Conservation (phyloP, 2,329 filamentous ascomycete genomes). For the Calcarisporium arbuscula region DNA sequence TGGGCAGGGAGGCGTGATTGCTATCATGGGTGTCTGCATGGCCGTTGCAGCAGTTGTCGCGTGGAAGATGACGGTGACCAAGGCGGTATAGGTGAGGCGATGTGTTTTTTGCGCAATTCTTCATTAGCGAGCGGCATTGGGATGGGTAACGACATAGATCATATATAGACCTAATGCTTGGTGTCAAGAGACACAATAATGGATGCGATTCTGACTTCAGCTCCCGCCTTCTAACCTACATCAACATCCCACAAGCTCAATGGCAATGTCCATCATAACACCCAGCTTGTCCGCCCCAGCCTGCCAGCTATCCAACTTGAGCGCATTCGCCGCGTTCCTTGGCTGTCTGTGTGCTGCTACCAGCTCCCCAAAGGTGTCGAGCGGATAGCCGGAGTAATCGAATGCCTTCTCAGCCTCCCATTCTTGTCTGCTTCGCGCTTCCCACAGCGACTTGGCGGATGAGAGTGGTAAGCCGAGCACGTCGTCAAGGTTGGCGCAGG, state of each 20-base stretch:
- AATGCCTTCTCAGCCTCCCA: conserved; percentile 17
- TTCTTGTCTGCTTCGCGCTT: conserved; percentile 17
- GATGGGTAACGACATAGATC: too few relatives aligned
- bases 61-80: too few relatives aligned
- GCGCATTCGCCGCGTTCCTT: background rate
- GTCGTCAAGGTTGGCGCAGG: conserved; percentile 3
- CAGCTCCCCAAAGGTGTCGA: conserved; percentile 15
- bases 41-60: too few relatives aligned
- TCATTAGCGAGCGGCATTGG: too few relatives aligned
- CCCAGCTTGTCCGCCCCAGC: conserved; percentile 18
- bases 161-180: too few relatives aligned
- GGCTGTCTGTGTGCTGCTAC: conserved; percentile 3
- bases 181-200: too few relatives aligned
- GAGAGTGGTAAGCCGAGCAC: conserved; percentile 11
- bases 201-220: too few relatives aligned
- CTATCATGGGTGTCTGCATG: too few relatives aligned
- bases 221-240: background rate
- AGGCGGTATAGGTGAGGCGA: too few relatives aligned
- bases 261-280: conserved; percentile 15
- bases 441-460: conserved; percentile 17
- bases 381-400: conserved; percentile 9
- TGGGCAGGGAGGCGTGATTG: too few relatives aligned
- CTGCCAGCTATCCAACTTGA: conserved; percentile 18
- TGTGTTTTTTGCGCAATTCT: too few relatives aligned
- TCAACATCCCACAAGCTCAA: conserved; percentile 2